Evolutionary conservation across 2,329 filamentous ascomycete species (phyloP), one percentile per base, ranked within the genome.

Genomic region (Scedosporium aurantiacum): DNA sequence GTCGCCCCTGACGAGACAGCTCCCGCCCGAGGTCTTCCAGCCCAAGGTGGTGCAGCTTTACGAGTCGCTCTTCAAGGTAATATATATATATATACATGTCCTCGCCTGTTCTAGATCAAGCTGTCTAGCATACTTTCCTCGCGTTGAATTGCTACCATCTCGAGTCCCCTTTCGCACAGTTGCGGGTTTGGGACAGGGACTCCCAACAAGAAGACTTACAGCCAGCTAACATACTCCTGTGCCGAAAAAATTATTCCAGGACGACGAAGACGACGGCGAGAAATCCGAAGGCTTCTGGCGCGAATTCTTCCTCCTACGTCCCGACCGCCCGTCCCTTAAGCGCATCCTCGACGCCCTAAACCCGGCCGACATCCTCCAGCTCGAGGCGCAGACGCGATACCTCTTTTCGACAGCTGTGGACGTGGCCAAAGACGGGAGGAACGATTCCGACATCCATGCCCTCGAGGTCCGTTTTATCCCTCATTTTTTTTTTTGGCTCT

Each of bases 41-140:
- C 93, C 90, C 61, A 99, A 99, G 78, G 90, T 99, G 67, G 88
- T 96, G 63, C 82, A 89, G 73, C 84, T 97, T 59, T 99, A 99
- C 75, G 85, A 92, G 69, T 82, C 84, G 66, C 79, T 97, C 21
- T 93, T 97, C 79, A 85, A 85, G 82, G 85, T 87, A 75, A 8
- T 4, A 5, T n/a, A n/a, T n/a, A n/a, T n/a, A n/a, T n/a, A n/a
- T n/a, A n/a, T n/a, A n/a, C n/a, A 23, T 54, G 21, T 23, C 12
- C 27, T 64, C 41, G 61, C 55, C 32, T 2, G 32, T 12, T 6
- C 10, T 37, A 3, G 2, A 12, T 37, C 32, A 10, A 37, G 4
- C 32, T 4, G 14, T 37, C 32, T 37, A 37, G 32, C 10, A n/a
- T n/a, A n/a, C n/a, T n/a, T n/a, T n/a, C n/a, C 32, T 37, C 10